Percentiles rank a stretch among this genome's conserved stretches.
Evolutionary conservation across 2,329 filamentous ascomycete species (phyloP).

Genomic region (Didymella glomerata): DNA sequence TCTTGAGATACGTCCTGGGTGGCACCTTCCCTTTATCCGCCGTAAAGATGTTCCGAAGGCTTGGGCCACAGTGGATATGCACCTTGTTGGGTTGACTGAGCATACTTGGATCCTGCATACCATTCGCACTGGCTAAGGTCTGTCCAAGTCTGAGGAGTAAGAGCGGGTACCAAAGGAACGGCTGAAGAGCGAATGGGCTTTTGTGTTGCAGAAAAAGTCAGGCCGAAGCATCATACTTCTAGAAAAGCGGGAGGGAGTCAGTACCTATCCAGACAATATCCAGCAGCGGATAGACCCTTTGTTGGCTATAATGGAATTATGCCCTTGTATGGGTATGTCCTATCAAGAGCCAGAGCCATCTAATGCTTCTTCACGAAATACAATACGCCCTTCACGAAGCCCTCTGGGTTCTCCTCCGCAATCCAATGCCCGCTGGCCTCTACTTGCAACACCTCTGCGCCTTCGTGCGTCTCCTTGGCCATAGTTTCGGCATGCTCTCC

Average conservation of each 20-base stretch:
- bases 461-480: not conserved
- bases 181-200: no score
- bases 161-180: not conserved
- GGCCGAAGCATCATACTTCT: no score
- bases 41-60: slow-evolving; percentile 53
- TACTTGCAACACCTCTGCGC: not conserved
- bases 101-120: not conserved
- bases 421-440: not conserved
- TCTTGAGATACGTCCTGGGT: slow-evolving; percentile 65
- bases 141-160: not conserved
- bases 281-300: no score
- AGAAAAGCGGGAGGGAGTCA: no score
- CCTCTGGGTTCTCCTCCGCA: not conserved
- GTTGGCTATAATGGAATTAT: no score
- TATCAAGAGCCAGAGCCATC: not conserved
- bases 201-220: no score
- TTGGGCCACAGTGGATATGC: slow-evolving; percentile 22
- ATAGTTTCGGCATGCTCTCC: not conserved
- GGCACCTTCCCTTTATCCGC: slow-evolving; percentile 69
- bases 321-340: no score
- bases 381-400: not conserved
- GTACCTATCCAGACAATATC: no score
- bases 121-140: not conserved
- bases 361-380: not conserved
- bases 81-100: not conserved